phyloP scores from a whole-genome alignment of 2,329 filamentous ascomycete genomes.

The Cladosporium colombiae region DNA sequence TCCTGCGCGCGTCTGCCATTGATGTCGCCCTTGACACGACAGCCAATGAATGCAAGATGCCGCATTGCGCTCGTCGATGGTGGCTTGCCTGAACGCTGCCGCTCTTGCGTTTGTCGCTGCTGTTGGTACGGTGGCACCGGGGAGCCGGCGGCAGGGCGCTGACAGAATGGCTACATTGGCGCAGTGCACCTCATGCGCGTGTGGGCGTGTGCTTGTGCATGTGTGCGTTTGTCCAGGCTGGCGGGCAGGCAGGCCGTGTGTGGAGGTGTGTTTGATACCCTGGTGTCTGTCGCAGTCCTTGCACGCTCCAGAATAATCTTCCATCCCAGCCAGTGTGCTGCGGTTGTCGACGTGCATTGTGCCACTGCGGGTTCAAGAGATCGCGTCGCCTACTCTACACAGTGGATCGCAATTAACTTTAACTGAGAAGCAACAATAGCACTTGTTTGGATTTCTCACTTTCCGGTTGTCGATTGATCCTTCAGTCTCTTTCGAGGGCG shows the following conservation, averaged over 20 bases:
- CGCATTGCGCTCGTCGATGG: constrained; percentile 1
- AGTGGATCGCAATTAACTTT: background rate
- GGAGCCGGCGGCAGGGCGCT: constrained; percentile 15
- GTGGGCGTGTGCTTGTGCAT: background rate
- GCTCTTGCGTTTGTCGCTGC: constrained; percentile 14
- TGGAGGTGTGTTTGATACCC: background rate
- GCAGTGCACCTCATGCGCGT: background rate
- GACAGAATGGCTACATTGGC: background rate
- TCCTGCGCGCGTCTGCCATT: background rate
- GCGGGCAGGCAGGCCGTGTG: background rate
- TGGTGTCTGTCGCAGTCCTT: constrained; percentile 4
- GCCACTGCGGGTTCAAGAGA: background rate
- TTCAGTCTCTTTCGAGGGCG: background rate
- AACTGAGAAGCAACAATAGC: background rate
- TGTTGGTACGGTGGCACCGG: constrained; percentile 8
- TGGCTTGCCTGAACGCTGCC: constrained; percentile 10
- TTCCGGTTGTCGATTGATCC: background rate
- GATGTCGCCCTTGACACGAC: background rate
- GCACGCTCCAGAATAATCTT: background rate
- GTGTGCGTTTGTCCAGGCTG: constrained; percentile 8
- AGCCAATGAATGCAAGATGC: background rate
- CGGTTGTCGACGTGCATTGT: background rate
- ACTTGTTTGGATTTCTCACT: background rate
- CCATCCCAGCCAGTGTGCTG: background rate
- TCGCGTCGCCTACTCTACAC: background rate